Base-by-base conservation (phyloP, 148 eudicot species). In the Spergularia marina region DNA sequence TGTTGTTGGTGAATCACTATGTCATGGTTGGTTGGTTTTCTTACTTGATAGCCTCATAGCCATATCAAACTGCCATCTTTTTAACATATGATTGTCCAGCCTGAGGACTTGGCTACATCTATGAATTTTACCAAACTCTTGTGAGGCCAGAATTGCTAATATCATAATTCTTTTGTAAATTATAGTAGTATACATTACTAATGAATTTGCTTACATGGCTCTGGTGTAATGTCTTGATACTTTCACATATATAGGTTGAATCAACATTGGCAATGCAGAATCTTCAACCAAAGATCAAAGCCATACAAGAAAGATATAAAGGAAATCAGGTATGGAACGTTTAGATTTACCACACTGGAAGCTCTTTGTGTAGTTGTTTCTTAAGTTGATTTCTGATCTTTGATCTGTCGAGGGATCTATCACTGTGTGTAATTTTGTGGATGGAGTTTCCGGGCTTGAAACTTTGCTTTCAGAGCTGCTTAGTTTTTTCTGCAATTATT, bases 281-380 rank as follows among this genome's bases (percentile, higher is more conserved):
- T 80, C 99, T 96, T 79, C 97, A 96, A 78, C 99, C 99, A 77
- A 96, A 96, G 86, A 84, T 96, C 82, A 96, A 96, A 88, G 98
- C 99, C 53, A 96, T 96, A 71, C 99, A 96, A 83, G 92, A 90
- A 88, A 90, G 99, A 89, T 96, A 96, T 84, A 85, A 84, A 62
- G 99, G 99, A 82, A 92, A 96, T 87, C 99, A 96, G 90, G 99
- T 92, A 54, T 47, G 76, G 44, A 20, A 49, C 73, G 41, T 65
- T 58, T 39, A 10, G 5, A 7, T 21, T 55, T 67, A 23, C 51
- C 16, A 20, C 73, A 36, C 54, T 52, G 57, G 10, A 36, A 53
- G 49, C 63, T 20, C 61, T 58, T 58, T 3, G 12, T 57, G 21
- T 20, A 51, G 39, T 11, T 12, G 54, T 72, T 51, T 41, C 44